Conservation (phyloP, 805 yeast genomes). For the Wickerhamiella galacta region DNA sequence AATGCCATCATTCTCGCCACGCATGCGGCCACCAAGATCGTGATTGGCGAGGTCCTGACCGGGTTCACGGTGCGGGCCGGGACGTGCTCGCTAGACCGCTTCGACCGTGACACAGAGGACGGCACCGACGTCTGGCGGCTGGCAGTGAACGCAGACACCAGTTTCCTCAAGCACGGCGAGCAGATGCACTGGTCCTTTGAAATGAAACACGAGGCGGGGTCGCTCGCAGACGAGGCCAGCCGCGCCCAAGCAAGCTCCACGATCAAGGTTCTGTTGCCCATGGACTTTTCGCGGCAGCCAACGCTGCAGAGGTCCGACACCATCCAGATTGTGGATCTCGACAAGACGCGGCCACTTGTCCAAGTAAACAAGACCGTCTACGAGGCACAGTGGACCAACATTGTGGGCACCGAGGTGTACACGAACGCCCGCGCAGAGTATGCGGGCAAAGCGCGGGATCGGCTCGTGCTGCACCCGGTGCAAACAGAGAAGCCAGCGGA, state of each 20-base stretch:
- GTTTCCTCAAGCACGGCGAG: conserved; percentile 58
- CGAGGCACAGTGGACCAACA: conserved; percentile 58
- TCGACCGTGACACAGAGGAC: conserved; percentile 18
- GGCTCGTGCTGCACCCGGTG: conserved; percentile 16
- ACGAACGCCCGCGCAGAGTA: conserved; percentile 18
- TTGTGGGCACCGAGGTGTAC: conserved; percentile 62
- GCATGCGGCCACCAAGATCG: conserved; percentile 88
- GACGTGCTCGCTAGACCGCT: conserved; percentile 69
- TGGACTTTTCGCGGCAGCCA: conserved; percentile 27
- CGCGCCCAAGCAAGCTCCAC: conserved; percentile 2
- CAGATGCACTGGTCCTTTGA: conserved; percentile 87
- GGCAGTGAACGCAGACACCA: conserved; percentile 55
- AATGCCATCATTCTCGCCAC: conserved; percentile 57
- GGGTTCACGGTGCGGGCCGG: conserved; percentile 52
- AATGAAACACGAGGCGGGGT: conserved; percentile 67
- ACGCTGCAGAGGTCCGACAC: conserved; percentile 23
- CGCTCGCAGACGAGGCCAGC: conserved; percentile 54
- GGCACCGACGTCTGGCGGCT: conserved; percentile 35
- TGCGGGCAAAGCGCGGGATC: conserved; percentile 15
- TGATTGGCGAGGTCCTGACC: conserved; percentile 57
- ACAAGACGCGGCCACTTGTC: conserved; percentile 37
- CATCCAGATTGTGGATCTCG: conserved; percentile 41
- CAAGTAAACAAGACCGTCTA: conserved; percentile 43
- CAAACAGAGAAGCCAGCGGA: neutral
- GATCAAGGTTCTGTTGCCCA: conserved; percentile 32